phyloP scores from a whole-genome alignment of 768 basidiomycete species.

The Calocybe gangraenosa region DNA sequence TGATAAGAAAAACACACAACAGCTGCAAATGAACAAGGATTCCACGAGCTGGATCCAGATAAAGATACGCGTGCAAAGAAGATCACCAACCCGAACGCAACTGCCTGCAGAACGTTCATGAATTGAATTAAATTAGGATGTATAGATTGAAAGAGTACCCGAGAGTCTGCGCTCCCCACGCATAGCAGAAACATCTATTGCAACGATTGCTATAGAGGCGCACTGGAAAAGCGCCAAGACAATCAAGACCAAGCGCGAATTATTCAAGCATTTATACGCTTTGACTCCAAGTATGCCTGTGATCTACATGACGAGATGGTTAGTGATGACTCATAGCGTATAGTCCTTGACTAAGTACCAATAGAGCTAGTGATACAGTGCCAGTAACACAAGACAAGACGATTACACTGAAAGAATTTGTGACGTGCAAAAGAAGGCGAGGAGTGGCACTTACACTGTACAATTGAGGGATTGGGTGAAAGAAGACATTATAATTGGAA shows the following conservation, averaged over 20 bases:
- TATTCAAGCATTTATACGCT: slow-evolving; percentile 61
- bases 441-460: slow-evolving; percentile 35
- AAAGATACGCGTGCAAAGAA: slow-evolving; percentile 34
- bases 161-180: slow-evolving; percentile 40
- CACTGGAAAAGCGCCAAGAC: slow-evolving; percentile 38
- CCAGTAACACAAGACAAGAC: slow-evolving; percentile 31
- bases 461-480: slow-evolving; percentile 40
- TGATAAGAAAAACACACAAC: slow-evolving; percentile 37
- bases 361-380: slow-evolving; percentile 33
- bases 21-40: slow-evolving; percentile 54
- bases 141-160: slow-evolving; percentile 27
- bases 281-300: slow-evolving; percentile 63
- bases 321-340: not conserved
- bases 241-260: slow-evolving; percentile 48
- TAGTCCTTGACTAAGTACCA: slow-evolving; percentile 24
- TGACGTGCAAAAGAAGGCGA: not conserved
- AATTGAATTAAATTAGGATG: too few species aligned
- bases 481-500: slow-evolving; percentile 42
- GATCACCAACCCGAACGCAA: slow-evolving; percentile 36
- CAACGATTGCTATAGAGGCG: slow-evolving; percentile 36
- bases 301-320: slow-evolving; percentile 32
- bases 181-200: slow-evolving; percentile 36
- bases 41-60: slow-evolving; percentile 48
- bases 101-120: slow-evolving; percentile 30
- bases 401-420: slow-evolving; percentile 27